Evolutionary conservation across 768 basidiomycete genomes (phyloP).

Genomic region (Mycena galopus): DNA sequence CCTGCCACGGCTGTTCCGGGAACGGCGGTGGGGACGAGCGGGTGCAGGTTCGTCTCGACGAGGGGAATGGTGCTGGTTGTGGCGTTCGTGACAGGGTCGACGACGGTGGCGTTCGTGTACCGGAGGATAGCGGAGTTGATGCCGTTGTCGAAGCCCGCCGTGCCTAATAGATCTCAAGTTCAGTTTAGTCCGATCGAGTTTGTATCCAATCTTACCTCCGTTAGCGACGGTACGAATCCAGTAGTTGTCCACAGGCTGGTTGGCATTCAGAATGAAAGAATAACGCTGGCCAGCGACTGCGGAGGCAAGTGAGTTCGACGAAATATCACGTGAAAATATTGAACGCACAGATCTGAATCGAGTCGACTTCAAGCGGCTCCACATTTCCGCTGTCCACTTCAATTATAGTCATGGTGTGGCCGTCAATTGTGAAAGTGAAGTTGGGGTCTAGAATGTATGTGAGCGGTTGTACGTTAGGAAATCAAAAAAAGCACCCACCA

Average conservation of each 20-base stretch:
- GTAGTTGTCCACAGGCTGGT: constrained; percentile 65
- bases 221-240: constrained; percentile 57
- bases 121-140: constrained; percentile 66
- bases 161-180: too few species aligned
- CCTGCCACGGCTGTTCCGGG: constrained; percentile 45
- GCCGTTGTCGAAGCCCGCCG: too few species aligned
- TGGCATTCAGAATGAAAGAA: constrained; percentile 58
- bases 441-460: constrained; percentile 37
- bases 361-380: constrained; percentile 57
- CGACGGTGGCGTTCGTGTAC: constrained; percentile 56
- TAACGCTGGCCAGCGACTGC: constrained; percentile 53
- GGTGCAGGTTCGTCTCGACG: constrained; percentile 55
- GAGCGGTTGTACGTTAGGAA: too few species aligned
- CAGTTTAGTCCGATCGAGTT: too few species aligned
- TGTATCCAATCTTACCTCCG: constrained; percentile 21
- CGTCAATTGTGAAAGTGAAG: constrained; percentile 60
- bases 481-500: neutral
- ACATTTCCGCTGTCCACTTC: constrained; percentile 64
- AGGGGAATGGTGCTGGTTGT: constrained; percentile 43
- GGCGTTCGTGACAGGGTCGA: constrained; percentile 41
- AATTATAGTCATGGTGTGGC: constrained; percentile 64
- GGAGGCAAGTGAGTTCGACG: neutral
- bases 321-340: neutral
- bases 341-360: constrained; percentile 55
- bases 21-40: constrained; percentile 41